A percentile compares a stretch with the other conserved stretches of the same genome.
Evolutionary conservation across 805 yeast genomes (phyloP).

Genomic region (Metschnikowia sp.): DNA sequence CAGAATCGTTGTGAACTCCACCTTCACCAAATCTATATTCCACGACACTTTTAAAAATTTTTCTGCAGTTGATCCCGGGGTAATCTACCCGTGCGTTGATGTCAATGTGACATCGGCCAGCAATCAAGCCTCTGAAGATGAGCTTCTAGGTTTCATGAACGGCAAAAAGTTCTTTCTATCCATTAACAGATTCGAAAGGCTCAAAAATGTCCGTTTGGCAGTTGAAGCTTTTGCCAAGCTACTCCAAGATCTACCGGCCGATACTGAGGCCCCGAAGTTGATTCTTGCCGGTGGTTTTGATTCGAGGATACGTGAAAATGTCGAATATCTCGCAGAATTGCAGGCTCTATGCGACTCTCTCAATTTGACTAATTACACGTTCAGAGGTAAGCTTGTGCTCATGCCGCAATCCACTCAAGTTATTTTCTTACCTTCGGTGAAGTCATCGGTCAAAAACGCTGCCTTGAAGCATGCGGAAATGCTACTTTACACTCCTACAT

Average conservation of each 20-base stretch:
- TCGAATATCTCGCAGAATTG: conserved; percentile 62
- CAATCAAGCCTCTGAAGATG: conserved; percentile 23
- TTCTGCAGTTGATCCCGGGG: conserved; percentile 43
- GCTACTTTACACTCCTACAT: conserved; percentile 82
- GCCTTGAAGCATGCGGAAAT: conserved; percentile 56
- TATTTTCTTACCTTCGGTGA: conserved; percentile 77
- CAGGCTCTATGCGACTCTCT: conserved; percentile 44
- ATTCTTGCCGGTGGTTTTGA: conserved; percentile 93
- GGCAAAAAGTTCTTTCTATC: conserved; percentile 55
- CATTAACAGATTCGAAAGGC: conserved; percentile 84
- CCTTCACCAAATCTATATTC: conserved; percentile 73
- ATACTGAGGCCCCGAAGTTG: conserved; percentile 41
- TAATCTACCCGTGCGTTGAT: conserved; percentile 80
- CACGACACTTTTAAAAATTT: conserved; percentile 54
- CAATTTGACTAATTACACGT: conserved; percentile 44
- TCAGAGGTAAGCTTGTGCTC: conserved; percentile 36
- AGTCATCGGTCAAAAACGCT: conserved; percentile 59
- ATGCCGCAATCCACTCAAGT: conserved; percentile 44
- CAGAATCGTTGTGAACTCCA: conserved; percentile 79
- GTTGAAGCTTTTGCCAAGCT: conserved; percentile 59
- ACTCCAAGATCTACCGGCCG: conserved; percentile 26
- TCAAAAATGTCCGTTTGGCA: conserved; percentile 80
- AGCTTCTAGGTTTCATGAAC: conserved; percentile 34
- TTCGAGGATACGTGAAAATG: conserved; percentile 68
- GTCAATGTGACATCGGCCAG: conserved; percentile 19